phyloP scores from a whole-genome alignment of 179 eudicot genomes.

The Silene coronaria region DNA sequence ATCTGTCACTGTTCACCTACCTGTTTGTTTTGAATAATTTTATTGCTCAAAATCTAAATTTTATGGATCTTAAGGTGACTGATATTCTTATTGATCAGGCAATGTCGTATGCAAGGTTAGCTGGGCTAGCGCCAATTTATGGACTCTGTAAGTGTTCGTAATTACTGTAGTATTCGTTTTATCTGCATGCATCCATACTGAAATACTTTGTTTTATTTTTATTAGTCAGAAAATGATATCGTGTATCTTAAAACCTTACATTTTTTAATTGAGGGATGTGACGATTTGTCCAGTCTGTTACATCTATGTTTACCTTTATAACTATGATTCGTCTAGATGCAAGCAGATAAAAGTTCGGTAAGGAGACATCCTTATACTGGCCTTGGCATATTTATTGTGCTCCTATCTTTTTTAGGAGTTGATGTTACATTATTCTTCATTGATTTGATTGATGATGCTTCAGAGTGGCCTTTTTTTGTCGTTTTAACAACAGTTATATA shows the following conservation, averaged over 20 bases:
- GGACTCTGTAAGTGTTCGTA: constrained; percentile 78
- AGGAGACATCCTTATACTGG: background rate
- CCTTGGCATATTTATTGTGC: background rate
- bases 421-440: background rate
- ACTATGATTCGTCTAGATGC: background rate
- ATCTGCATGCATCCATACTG: constrained; percentile 3
- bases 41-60: background rate
- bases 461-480: background rate
- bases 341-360: background rate
- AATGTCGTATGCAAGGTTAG: constrained; percentile 94
- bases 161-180: background rate
- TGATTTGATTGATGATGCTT: constrained; percentile 4
- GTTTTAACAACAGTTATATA: constrained; percentile 18
- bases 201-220: background rate
- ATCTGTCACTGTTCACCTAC: background rate
- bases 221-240: background rate
- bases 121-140: constrained; percentile 86
- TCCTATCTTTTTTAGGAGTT: background rate
- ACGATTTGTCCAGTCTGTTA: background rate
- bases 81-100: constrained; percentile 45
- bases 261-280: background rate
- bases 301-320: background rate
- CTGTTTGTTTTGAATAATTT: background rate
- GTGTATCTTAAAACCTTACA: too few relatives aligned
- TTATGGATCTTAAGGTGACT: constrained; percentile 15